Evolutionary conservation across 2,329 filamentous ascomycete genomes (phyloP).

Genomic region (Cladobotryum protrusum): DNA sequence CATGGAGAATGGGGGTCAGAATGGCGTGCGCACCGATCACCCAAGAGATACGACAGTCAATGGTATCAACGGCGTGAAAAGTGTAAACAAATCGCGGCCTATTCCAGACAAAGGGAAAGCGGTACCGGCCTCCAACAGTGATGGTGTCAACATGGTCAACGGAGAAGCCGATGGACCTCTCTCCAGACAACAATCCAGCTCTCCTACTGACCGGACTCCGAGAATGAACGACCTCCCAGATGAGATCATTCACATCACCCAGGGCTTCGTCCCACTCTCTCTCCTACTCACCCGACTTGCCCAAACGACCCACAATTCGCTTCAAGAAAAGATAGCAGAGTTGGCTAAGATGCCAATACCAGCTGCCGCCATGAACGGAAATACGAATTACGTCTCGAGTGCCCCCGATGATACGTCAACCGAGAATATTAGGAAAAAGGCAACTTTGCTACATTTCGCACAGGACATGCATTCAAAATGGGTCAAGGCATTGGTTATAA

Average conservation of each 20-base stretch:
- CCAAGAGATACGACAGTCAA: slow-evolving; percentile 43
- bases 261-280: slow-evolving; percentile 70
- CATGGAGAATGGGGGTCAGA: slow-evolving; percentile 50
- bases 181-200: slow-evolving; percentile 13
- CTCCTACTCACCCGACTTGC: slow-evolving; percentile 70
- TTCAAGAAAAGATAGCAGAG: slow-evolving; percentile 63
- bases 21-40: slow-evolving; percentile 49
- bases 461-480: slow-evolving; percentile 78
- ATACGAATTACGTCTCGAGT: slow-evolving; percentile 25
- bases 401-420: slow-evolving; percentile 50
- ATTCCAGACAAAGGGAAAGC: slow-evolving; percentile 29
- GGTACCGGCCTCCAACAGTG: slow-evolving; percentile 11
- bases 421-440: slow-evolving; percentile 72
- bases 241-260: slow-evolving; percentile 64
- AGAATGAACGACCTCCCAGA: slow-evolving; percentile 54
- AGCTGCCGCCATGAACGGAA: slow-evolving; percentile 44
- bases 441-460: slow-evolving; percentile 66
- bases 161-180: slow-evolving; percentile 18
- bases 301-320: slow-evolving; percentile 74
- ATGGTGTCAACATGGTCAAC: slow-evolving; percentile 20
- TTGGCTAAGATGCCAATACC: slow-evolving; percentile 63
- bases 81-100: slow-evolving; percentile 17
- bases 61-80: slow-evolving; percentile 36
- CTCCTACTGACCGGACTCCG: slow-evolving; percentile 17
- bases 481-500: slow-evolving; percentile 85